Percentiles rank a stretch among this genome's conserved stretches.
Evolutionary conservation across 192 early-diverging fungal species (phyloP).

Genomic region (Entomortierella chlamydospora): DNA sequence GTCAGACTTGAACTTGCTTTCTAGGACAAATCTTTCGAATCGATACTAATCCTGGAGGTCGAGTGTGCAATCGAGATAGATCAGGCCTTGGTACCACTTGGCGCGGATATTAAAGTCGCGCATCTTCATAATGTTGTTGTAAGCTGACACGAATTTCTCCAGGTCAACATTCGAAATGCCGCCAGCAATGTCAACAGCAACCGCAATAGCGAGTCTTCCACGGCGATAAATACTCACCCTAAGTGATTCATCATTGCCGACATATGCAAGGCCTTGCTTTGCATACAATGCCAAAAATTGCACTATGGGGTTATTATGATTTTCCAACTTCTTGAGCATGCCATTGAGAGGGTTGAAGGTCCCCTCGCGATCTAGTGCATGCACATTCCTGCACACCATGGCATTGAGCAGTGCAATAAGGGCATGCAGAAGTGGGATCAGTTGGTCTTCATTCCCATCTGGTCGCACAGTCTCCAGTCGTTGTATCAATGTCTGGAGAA

Average conservation of each 20-base stretch:
- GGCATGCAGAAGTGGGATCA: background rate
- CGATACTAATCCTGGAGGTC: background rate
- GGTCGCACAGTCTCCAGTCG: background rate
- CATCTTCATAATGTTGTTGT: background rate
- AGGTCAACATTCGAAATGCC: background rate
- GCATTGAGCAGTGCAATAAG: background rate
- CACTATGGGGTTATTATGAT: background rate
- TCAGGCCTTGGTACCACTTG: background rate
- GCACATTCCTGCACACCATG: background rate
- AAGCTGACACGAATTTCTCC: background rate
- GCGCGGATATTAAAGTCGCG: background rate
- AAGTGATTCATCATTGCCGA: constrained; percentile 2
- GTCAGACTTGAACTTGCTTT: background rate
- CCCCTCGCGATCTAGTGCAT: background rate
- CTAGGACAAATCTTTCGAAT: background rate
- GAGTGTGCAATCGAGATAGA: background rate
- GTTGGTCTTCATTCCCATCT: background rate
- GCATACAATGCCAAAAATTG: background rate
- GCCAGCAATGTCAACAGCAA: background rate
- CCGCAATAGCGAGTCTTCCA: background rate
- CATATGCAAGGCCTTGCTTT: background rate
- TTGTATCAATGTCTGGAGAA: background rate
- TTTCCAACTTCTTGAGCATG: background rate
- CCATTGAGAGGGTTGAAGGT: background rate
- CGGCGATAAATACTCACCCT: background rate